Evolutionary conservation across 2,329 filamentous ascomycete species (phyloP), one percentile per base, ranked within the genome.

Genomic region (Alternaria arborescens): DNA sequence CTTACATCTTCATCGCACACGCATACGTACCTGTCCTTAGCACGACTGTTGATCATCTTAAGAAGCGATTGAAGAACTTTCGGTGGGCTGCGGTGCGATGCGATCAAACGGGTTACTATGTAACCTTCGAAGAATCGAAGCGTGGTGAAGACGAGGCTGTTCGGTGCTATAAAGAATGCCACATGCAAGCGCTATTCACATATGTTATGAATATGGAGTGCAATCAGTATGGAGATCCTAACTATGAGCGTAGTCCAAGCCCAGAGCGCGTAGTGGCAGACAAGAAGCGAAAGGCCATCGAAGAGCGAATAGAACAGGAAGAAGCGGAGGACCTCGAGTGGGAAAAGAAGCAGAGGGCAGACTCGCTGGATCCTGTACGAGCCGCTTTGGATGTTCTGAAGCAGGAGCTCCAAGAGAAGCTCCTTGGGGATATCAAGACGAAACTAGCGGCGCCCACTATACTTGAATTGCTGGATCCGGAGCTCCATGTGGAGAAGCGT

Each of bases 121-220:
- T 98, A 53, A 84, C 93, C n/a, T 99, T 99, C 72, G 88, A 91
- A 52, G 90, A 94, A 70, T 92, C 88, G 2, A 86, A 87, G 55
- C 83, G 85, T 8, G 94, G 94, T 3, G 89, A 93, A 70, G 84
- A 89, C 56, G 93, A 97, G 78, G 90, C 93, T 0, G 89, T 92
- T 68, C 86, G 91, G 63, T 97, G 94, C 75, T 94, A 88, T 77
- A 85, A 87, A 55, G 86, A 89, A 52, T 93, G 91, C 67, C 89
- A 97, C 75, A 90, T 91, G 76, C 90, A 90, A 43, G 87, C 91
- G 6, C 87, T 99, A 65, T 99, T 99, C 81, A 97, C 91, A 1
- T 98, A 98, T 70, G 85, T 87, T 61, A 94, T 99, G 91, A 87
- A 88, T 44, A 97, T 99, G 93, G 91, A 94, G 74, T 89, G 93